Base-by-base conservation (phyloP, 306 rosid species). In the Trifolium fragiferum region DNA sequence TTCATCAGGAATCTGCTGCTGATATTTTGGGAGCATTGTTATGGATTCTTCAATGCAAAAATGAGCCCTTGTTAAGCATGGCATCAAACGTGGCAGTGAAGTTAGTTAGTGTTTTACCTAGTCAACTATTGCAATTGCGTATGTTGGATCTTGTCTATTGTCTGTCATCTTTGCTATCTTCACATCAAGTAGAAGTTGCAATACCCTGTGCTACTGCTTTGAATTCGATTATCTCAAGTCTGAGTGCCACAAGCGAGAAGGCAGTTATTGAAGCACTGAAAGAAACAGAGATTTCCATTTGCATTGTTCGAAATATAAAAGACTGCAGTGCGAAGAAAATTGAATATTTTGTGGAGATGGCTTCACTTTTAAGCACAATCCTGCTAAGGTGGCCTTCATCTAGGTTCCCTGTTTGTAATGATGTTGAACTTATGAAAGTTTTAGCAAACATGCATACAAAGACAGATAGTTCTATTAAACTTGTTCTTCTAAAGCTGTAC, bases 21-120 rank as follows among this genome's bases (percentile, higher is more conserved):
- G 94, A 89, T 80, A 72, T 84, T 60, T 73, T 91, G 67, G 87
- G 80, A 54, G 92, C 98, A 74, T 82, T 93, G 76, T 78, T 81
- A 23, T 91, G 92, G 89, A 93, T 88, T 77, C 97, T 93, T 82
- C 81, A 83, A 81, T 74, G 82, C 76, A 82, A 77, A 80, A 89
- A 72, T 74, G 82, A 53, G 33, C 55, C 82, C 16, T 65, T 83
- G 18, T 82, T 86, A 78, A 75, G 73, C 73, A 82, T 83, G 80
- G 89, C 97, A 32, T 82, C 88, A 16, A 82, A 88, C 64, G 88
- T 84, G 46, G 78, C 89, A 2, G 76, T 83, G 69, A 91, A 91
- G 86, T 74, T 91, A 75, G 83, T 88, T 64, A 71, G 76, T 47
- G 49, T 82, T 70, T 81, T 90, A 58, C 94, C 97, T 19, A 81